Conservation (phyloP, 2,329 filamentous ascomycete genomes). For the Waltergamsia citrina region DNA sequence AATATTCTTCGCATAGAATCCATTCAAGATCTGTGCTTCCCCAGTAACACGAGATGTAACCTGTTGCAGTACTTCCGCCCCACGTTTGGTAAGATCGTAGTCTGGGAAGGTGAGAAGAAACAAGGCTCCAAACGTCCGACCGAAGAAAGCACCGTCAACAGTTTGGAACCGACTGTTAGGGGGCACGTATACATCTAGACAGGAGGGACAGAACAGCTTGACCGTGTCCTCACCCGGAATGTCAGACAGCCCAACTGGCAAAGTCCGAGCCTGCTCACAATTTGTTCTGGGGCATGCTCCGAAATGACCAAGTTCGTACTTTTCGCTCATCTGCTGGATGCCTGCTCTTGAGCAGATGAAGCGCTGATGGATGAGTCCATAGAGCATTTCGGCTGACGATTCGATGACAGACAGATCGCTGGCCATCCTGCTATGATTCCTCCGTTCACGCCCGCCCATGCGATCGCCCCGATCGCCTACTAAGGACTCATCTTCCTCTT, state of each 20-base stretch:
- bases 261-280: constrained; percentile 81
- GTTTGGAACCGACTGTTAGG: constrained; percentile 96
- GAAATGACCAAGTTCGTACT: constrained; percentile 95
- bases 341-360: constrained; percentile 95
- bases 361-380: constrained; percentile 94
- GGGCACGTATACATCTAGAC: constrained; percentile 92
- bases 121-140: constrained; percentile 89
- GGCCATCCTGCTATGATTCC: constrained; percentile 75
- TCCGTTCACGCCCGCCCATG: constrained; percentile 46
- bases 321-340: constrained; percentile 98
- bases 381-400: constrained; percentile 94
- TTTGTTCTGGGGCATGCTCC: constrained; percentile 90
- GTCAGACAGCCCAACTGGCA: constrained; percentile 89
- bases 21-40: constrained; percentile 61
- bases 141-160: constrained; percentile 96
- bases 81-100: constrained; percentile 73
- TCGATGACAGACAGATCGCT: constrained; percentile 94
- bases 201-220: constrained; percentile 95
- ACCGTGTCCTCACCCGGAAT: constrained; percentile 95
- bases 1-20: constrained; percentile 77
- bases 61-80: constrained; percentile 44
- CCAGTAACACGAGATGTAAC: constrained; percentile 21
- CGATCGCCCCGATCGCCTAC: constrained; percentile 50
- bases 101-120: constrained; percentile 99
- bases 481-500: constrained; percentile 60